Evolutionary conservation across 352 stramenopile genomes (phyloP).

Genomic region (Globisporangium nodosum): DNA sequence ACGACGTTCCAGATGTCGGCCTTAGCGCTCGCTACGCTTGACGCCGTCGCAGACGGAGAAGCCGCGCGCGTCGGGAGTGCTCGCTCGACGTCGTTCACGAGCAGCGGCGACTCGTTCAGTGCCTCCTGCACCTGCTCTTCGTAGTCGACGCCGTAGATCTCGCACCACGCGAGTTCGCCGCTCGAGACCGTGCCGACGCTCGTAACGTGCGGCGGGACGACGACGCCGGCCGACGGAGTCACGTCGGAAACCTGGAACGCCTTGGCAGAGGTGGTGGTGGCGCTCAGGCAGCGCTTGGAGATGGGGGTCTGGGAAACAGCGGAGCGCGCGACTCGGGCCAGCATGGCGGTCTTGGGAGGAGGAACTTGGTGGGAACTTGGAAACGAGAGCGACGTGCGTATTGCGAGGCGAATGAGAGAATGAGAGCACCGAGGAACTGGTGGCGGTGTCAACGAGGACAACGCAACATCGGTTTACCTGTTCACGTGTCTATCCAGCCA

Average conservation of each 20-base stretch:
- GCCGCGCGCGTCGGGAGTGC: conserved; percentile 2
- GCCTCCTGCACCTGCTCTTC: conserved; percentile 57
- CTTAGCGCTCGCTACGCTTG: conserved; percentile 11
- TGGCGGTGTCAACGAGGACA: too few species aligned
- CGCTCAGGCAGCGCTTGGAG: conserved; percentile 23
- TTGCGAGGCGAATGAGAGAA: background rate
- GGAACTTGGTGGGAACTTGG: background rate
- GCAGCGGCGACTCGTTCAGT: conserved; percentile 43
- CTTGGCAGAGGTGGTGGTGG: conserved; percentile 15
- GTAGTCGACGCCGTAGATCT: conserved; percentile 77
- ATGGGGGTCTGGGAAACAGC: conserved; percentile 19
- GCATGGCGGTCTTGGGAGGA: conserved; percentile 12
- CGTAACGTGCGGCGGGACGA: background rate
- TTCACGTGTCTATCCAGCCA: too few species aligned
- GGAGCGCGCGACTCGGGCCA: conserved; percentile 18
- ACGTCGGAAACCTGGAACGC: conserved; percentile 20
- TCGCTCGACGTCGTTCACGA: conserved; percentile 24
- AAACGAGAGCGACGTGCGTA: background rate
- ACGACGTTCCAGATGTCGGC: conserved; percentile 50
- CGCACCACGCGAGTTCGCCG: conserved; percentile 64
- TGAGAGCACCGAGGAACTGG: background rate
- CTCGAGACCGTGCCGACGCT: conserved; percentile 21
- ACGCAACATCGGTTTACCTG: too few species aligned
- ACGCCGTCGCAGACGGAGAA: background rate
- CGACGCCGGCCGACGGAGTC: background rate